These are phyloP conservation scores for Xylaria digitata DNA, from an alignment of 2,329 filamentous ascomycete genomes.

Conservation along the genomic window DNA sequence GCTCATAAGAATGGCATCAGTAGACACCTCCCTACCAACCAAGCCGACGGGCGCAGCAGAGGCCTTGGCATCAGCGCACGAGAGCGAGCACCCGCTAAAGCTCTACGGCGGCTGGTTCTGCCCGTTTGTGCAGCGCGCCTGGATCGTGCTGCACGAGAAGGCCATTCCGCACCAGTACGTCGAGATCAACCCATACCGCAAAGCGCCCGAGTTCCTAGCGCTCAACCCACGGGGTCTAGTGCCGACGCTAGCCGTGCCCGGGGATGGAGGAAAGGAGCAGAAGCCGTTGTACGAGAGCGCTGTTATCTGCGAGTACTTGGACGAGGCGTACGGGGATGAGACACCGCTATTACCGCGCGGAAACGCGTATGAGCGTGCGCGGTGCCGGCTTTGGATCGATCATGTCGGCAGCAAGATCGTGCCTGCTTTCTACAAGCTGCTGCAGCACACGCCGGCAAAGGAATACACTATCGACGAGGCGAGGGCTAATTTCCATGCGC, in stretches of 20 bases:
- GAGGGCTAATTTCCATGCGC: slow-evolving; percentile 66
- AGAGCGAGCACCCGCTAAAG: slow-evolving; percentile 65
- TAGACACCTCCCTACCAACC: slow-evolving; percentile 62
- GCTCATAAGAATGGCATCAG: slow-evolving; percentile 44
- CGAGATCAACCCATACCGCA: slow-evolving; percentile 83
- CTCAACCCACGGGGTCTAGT: slow-evolving; percentile 82
- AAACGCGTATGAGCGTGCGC: slow-evolving; percentile 69
- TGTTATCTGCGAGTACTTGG: slow-evolving; percentile 79
- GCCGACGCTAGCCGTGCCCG: slow-evolving; percentile 71
- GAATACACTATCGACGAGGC: slow-evolving; percentile 63
- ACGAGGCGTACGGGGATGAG: slow-evolving; percentile 71
- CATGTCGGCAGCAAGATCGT: slow-evolving; percentile 75
- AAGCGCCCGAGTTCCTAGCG: slow-evolving; percentile 72
- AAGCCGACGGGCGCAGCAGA: slow-evolving; percentile 63
- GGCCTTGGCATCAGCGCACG: slow-evolving; percentile 58
- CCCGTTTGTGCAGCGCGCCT: slow-evolving; percentile 75
- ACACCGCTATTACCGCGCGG: slow-evolving; percentile 64
- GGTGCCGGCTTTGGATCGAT: slow-evolving; percentile 78
- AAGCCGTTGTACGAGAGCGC: slow-evolving; percentile 78
- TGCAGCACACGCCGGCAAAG: slow-evolving; percentile 66
- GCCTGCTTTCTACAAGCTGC: slow-evolving; percentile 73
- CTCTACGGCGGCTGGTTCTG: slow-evolving; percentile 83
- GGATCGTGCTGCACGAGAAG: slow-evolving; percentile 80
- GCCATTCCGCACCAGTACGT: slow-evolving; percentile 78
- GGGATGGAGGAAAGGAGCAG: slow-evolving; percentile 29